phyloP scores from a whole-genome alignment of 164 flowering plant species.

The Dillenia turbinata region DNA sequence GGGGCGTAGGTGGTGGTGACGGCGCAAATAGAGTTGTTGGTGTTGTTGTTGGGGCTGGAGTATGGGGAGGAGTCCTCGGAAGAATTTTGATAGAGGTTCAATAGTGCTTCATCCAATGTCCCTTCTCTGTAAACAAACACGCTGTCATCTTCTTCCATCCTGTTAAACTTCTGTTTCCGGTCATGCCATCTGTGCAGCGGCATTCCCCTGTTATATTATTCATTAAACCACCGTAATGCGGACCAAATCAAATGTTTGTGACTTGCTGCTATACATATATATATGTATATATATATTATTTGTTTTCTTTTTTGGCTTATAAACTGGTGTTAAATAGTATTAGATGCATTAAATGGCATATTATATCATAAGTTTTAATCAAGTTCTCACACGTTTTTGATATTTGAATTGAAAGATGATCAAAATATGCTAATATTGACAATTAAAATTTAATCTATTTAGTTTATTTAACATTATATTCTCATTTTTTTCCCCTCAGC shows the following conservation, averaged over 20 bases:
- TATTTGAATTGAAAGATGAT: no score
- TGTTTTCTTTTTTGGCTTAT: not conserved
- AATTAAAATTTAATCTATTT: no score
- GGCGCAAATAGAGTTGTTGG: not conserved
- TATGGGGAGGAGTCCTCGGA: not conserved
- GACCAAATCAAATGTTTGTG: not conserved
- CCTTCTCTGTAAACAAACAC: constrained; percentile 49
- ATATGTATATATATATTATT: no score
- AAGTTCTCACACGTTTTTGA: no score
- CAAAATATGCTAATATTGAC: no score
- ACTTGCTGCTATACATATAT: no score
- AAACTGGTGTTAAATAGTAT: not conserved
- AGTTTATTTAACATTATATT: no score
- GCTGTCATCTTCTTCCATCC: constrained; percentile 37
- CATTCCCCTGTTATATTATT: constrained; percentile 37
- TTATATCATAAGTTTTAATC: no score
- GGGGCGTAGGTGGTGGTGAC: no score
- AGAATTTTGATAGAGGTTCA: constrained; percentile 9
- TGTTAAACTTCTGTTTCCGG: constrained; percentile 26
- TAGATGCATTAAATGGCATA: no score
- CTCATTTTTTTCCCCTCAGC: no score
- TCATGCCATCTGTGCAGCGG: constrained; percentile 38
- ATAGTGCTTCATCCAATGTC: constrained; percentile 34
- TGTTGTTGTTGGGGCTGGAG: constrained; percentile 4
- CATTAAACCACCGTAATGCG: not conserved